Conservation (phyloP, 1,284 basidiomycete genomes). For the Rugosomyces carneus region DNA sequence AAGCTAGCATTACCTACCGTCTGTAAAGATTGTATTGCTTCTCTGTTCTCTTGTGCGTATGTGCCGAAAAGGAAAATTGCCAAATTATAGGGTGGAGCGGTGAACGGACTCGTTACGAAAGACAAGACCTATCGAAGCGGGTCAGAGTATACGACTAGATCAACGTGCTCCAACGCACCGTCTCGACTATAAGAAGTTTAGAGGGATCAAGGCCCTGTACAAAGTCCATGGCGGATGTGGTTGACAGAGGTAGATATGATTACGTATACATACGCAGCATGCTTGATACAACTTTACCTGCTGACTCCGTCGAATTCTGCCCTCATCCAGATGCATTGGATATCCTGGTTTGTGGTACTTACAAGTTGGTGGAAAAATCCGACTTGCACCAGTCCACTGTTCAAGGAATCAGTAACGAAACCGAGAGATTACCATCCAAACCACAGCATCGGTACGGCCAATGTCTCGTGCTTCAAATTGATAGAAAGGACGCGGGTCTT, state of each 20-base stretch:
- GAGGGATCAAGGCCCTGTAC: conserved; percentile 63
- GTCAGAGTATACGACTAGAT: background rate
- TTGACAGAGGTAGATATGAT: background rate
- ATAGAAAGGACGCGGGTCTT: conserved; percentile 20
- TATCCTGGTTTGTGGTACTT: conserved; percentile 86
- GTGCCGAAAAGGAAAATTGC: conserved; percentile 72
- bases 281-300: conserved; percentile 75
- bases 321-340: conserved; percentile 53
- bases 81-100: conserved; percentile 60
- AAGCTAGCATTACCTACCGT: conserved; percentile 31
- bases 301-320: conserved; percentile 90
- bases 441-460: conserved; percentile 49
- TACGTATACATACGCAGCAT: background rate
- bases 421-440: background rate
- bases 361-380: conserved; percentile 58
- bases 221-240: conserved; percentile 50
- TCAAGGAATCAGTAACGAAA: conserved; percentile 14
- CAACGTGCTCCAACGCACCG: conserved; percentile 36
- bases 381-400: conserved; percentile 1
- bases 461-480: conserved; percentile 62
- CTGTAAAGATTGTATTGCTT: conserved; percentile 57
- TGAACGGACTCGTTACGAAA: conserved; percentile 53
- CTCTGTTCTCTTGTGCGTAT: conserved; percentile 62
- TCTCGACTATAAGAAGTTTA: conserved; percentile 58
- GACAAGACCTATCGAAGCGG: conserved; percentile 40